These are phyloP conservation scores for Sphagnum magellanicum DNA, from an alignment of 228 moss, liverwort and hornwort genomes.

Conservation along the genomic window DNA sequence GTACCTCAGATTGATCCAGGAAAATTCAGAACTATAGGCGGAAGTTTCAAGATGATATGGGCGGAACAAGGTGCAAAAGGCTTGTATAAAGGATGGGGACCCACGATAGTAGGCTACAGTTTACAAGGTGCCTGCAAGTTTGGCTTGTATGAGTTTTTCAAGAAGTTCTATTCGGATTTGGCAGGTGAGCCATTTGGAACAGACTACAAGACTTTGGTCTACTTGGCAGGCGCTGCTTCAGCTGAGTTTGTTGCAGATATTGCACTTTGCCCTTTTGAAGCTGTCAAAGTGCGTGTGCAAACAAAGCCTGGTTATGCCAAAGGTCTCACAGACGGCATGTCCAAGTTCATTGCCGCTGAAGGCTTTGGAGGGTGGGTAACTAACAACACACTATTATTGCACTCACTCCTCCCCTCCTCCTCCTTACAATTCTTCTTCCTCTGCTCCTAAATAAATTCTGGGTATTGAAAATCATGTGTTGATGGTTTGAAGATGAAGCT, in stretches of 20 bases:
- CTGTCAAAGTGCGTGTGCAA: constrained; percentile 46
- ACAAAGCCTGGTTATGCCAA: constrained; percentile 39
- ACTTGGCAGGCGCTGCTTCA: constrained; percentile 37
- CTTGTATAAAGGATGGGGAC: constrained; percentile 53
- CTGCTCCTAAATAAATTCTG: neutral
- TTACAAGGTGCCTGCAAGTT: constrained; percentile 63
- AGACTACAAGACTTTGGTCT: constrained; percentile 40
- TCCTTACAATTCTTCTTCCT: neutral
- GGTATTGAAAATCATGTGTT: neutral
- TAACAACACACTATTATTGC: no score
- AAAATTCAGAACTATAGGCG: constrained; percentile 21
- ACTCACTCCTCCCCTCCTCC: no score
- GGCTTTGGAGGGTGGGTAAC: constrained; percentile 28
- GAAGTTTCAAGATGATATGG: constrained; percentile 34
- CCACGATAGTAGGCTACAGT: constrained; percentile 44
- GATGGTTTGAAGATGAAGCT: neutral
- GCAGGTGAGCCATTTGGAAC: constrained; percentile 34
- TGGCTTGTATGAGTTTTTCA: constrained; percentile 56
- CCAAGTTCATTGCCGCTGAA: constrained; percentile 27
- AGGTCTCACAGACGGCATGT: constrained; percentile 36
- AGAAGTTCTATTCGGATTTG: constrained; percentile 35
- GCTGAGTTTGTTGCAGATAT: constrained; percentile 44
- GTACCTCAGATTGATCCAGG: constrained; percentile 37
- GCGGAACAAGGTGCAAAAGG: constrained; percentile 33
- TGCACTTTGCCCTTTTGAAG: constrained; percentile 53